Conservation (phyloP, 305 asterid genomes). For the Solanum aculeatissimum region DNA sequence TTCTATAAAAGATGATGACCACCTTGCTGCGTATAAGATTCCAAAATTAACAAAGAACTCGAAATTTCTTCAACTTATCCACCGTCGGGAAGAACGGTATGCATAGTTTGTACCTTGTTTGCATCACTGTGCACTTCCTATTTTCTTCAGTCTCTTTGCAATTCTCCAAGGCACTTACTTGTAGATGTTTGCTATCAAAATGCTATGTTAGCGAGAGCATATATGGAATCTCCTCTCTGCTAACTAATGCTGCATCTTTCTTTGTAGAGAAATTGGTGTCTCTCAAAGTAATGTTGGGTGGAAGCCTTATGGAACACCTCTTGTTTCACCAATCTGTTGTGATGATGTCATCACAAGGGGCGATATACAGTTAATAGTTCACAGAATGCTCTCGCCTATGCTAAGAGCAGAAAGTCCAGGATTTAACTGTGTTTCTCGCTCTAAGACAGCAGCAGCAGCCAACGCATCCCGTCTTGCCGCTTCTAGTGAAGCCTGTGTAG, state of each 20-base stretch:
- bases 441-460: conserved; percentile 26
- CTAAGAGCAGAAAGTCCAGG: conserved; percentile 37
- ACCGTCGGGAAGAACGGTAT: conserved; percentile 92
- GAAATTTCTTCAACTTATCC: conserved; percentile 90
- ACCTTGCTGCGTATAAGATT: conserved; percentile 92
- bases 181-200: not conserved
- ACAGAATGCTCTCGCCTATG: conserved; percentile 82
- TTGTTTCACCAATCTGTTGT: conserved; percentile 85
- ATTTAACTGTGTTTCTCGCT: conserved; percentile 13
- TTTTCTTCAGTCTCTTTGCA: not conserved
- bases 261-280: conserved; percentile 59
- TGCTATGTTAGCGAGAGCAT: not conserved
- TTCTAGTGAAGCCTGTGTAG: conserved; percentile 18
- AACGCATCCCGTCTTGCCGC: conserved; percentile 18
- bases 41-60: conserved; percentile 65
- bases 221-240: not conserved
- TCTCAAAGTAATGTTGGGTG: conserved; percentile 67
- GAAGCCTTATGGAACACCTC: conserved; percentile 99
- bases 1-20: conserved; percentile 88
- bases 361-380: conserved; percentile 83
- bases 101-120: conserved; percentile 10
- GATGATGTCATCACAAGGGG: conserved; percentile 74
- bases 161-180: not conserved
- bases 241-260: conserved; percentile 1
- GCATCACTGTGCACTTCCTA: not conserved